A percentile compares a stretch with the other conserved stretches of the same genome.
phyloP scores from a whole-genome alignment of 371 early-diverging fungal genomes.

The Cokeromyces recurvatus region DNA sequence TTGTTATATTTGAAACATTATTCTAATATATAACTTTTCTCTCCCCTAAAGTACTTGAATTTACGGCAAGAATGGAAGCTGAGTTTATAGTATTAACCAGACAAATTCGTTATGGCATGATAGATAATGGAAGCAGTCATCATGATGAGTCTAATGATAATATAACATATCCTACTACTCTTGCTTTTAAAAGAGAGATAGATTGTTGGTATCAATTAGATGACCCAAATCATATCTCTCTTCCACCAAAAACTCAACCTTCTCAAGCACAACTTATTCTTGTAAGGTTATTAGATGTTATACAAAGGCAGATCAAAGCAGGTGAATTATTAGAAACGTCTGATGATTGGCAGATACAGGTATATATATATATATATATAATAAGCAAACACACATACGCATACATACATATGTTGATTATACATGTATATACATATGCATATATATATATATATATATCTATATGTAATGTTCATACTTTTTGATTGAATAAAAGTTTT shows the following conservation, averaged over 20 bases:
- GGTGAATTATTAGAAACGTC: constrained; percentile 16
- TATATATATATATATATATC: no score
- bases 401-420: neutral
- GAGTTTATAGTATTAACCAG: constrained; percentile 9
- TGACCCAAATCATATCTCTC: constrained; percentile 19
- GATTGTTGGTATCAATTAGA: constrained; percentile 27
- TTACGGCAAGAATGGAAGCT: constrained; percentile 19
- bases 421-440: neutral
- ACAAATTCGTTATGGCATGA: neutral
- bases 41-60: constrained; percentile 20
- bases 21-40: neutral
- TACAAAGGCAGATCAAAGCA: constrained; percentile 18
- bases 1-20: neutral
- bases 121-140: neutral
- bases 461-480: no score
- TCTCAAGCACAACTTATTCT: constrained; percentile 14
- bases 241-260: constrained; percentile 6
- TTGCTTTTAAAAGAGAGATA: no score
- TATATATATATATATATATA: constrained; percentile 3
- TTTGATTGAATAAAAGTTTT: constrained; percentile 23
- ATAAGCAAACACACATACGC: neutral
- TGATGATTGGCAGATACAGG: constrained; percentile 35
- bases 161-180: no score
- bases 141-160: no score
- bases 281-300: constrained; percentile 14